These are phyloP conservation scores for Trypanosoma grayi DNA, from an alignment of 208 protist genomes.

Conservation along the genomic window DNA sequence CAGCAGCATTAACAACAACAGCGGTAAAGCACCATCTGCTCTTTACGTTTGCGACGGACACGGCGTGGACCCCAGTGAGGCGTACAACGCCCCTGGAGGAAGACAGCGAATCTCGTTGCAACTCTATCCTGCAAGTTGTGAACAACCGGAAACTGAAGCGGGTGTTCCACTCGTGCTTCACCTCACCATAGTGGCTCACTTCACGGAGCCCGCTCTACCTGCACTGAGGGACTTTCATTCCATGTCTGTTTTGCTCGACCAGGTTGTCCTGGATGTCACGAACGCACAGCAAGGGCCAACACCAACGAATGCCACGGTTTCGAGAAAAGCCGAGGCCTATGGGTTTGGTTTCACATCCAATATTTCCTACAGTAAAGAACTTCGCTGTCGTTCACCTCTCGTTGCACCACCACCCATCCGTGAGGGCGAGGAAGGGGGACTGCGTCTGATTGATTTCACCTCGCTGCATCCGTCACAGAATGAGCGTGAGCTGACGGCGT, in stretches of 20 bases:
- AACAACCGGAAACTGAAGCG: conserved; percentile 21
- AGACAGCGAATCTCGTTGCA: conserved; percentile 40
- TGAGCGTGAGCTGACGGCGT: conserved; percentile 37
- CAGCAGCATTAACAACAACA: background rate
- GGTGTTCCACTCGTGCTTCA: conserved; percentile 41
- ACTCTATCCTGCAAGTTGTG: conserved; percentile 31
- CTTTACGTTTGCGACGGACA: conserved; percentile 34
- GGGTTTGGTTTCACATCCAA: conserved; percentile 63
- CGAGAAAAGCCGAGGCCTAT: conserved; percentile 37
- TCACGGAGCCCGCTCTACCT: conserved; percentile 10
- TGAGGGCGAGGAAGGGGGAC: conserved; percentile 13
- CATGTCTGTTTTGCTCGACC: conserved; percentile 46
- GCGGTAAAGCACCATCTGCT: conserved; percentile 18
- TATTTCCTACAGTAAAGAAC: conserved; percentile 20
- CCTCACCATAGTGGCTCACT: conserved; percentile 52
- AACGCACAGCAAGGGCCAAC: conserved; percentile 19
- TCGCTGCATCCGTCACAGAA: conserved; percentile 35
- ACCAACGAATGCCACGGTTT: background rate
- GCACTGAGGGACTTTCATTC: conserved; percentile 44
- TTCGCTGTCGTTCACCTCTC: conserved; percentile 16
- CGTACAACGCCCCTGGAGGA: conserved; percentile 56
- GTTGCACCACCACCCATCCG: conserved; percentile 8
- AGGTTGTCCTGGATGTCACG: conserved; percentile 52
- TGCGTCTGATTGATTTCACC: conserved; percentile 49
- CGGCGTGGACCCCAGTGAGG: conserved; percentile 50